phyloP scores from a whole-genome alignment of 208 protist genomes.

The Wallacemonas sp. region DNA sequence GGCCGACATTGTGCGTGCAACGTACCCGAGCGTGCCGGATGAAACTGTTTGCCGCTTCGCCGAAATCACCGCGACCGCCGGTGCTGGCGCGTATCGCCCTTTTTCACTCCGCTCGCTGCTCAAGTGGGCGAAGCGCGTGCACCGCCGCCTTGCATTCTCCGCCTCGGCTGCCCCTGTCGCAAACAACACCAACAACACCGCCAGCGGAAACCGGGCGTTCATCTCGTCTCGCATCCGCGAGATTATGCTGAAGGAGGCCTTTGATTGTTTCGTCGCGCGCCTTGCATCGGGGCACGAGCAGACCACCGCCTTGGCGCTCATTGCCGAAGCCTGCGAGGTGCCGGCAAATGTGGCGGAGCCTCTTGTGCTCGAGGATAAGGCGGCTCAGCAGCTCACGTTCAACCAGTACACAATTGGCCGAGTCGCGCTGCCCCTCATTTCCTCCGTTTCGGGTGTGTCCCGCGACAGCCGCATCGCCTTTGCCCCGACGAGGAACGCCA shows the following conservation, averaged over 20 bases:
- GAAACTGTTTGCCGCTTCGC: conserved; percentile 10
- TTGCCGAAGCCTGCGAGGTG: conserved; percentile 64
- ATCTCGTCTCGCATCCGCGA: conserved; percentile 85
- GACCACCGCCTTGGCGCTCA: conserved; percentile 28
- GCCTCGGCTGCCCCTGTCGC: conserved; percentile 11
- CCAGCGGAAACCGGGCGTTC: conserved; percentile 30
- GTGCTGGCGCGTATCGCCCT: conserved; percentile 7
- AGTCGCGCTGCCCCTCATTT: conserved; percentile 52
- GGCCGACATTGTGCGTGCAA: conserved; percentile 51
- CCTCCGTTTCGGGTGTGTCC: conserved; percentile 22
- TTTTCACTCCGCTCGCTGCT: conserved; percentile 83
- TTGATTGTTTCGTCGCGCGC: conserved; percentile 90
- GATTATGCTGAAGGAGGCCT: conserved; percentile 92
- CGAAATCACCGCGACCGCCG: neutral
- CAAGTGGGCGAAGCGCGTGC: conserved; percentile 92
- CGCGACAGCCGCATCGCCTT: conserved; percentile 88
- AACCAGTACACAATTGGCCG: conserved; percentile 69
- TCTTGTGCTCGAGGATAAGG: conserved; percentile 69
- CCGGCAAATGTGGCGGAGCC: conserved; percentile 63
- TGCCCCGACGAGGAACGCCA: conserved; percentile 93
- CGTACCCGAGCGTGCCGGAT: conserved; percentile 53
- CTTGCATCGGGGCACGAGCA: conserved; percentile 63
- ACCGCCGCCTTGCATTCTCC: conserved; percentile 44
- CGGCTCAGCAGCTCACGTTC: conserved; percentile 42
- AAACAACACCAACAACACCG: conserved; percentile 24